Conservation (phyloP, 371 early-diverging fungal genomes). For the Syncephalastrum contaminatum region DNA sequence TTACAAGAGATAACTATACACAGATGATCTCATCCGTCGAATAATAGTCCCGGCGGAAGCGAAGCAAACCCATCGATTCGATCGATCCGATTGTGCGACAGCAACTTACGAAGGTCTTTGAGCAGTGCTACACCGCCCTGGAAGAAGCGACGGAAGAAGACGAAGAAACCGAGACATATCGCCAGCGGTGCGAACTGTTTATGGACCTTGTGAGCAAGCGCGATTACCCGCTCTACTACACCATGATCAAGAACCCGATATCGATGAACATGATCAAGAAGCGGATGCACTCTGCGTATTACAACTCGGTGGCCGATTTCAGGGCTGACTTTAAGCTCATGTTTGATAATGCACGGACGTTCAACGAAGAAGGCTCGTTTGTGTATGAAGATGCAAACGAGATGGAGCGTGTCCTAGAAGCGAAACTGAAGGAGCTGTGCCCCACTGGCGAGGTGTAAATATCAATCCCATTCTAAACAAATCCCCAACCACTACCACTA, state of each 20-base stretch:
- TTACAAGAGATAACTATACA: neutral
- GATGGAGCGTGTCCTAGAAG: conserved; percentile 38
- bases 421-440: conserved; percentile 35
- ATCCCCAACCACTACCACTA: too few relatives aligned
- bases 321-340: conserved; percentile 65
- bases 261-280: conserved; percentile 71
- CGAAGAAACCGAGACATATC: conserved; percentile 32
- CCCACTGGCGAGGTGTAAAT: conserved; percentile 16
- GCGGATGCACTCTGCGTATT: conserved; percentile 54
- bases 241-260: conserved; percentile 83
- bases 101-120: conserved; percentile 49
- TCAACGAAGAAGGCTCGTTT: conserved; percentile 76
- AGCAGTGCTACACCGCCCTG: conserved; percentile 51
- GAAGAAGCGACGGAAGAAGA: conserved; percentile 55
- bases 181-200: conserved; percentile 70
- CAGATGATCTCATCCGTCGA: too few relatives aligned
- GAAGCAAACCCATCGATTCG: conserved; percentile 19
- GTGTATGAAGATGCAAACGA: conserved; percentile 79
- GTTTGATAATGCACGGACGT: conserved; percentile 80
- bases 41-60: conserved; percentile 7
- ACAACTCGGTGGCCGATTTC: conserved; percentile 54
- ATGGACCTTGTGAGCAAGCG: conserved; percentile 71
- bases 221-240: conserved; percentile 85
- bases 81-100: conserved; percentile 43
- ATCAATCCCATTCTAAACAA: too few relatives aligned